Conservation (phyloP, 129 eudicot genomes). For the Ambrosia trifida region DNA sequence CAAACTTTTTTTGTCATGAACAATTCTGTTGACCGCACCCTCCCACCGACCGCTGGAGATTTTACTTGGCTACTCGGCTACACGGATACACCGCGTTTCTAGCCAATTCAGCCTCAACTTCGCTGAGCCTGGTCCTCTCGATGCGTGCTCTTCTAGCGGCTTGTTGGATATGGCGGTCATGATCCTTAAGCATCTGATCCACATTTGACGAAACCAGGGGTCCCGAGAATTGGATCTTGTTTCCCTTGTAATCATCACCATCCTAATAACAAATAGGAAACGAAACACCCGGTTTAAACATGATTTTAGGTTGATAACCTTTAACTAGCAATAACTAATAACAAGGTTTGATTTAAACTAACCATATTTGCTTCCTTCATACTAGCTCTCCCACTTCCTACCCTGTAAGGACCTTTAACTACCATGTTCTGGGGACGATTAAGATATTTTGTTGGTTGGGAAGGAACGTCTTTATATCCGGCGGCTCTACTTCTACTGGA, state of each 20-base stretch:
- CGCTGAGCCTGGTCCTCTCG: conserved; percentile 50
- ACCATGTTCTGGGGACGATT: conserved; percentile 28
- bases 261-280: conserved; percentile 33
- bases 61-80: conserved; percentile 37
- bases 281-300: neutral
- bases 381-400: conserved; percentile 50
- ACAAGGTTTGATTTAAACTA: conserved; percentile 30
- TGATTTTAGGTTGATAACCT: neutral
- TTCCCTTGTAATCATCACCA: conserved; percentile 48
- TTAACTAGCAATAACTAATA: conserved; percentile 1
- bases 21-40: neutral
- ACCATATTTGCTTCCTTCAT: conserved; percentile 50
- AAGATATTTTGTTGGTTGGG: conserved; percentile 31
- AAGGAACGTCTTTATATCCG: conserved; percentile 26
- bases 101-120: conserved; percentile 20
- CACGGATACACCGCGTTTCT: conserved; percentile 38
- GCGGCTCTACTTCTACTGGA: conserved; percentile 30
- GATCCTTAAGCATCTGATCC: conserved; percentile 90
- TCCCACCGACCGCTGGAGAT: neutral
- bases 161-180: conserved; percentile 79
- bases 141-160: conserved; percentile 73
- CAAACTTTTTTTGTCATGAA: conserved; percentile 6
- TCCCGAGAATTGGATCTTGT: conserved; percentile 73
- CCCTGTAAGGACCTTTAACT: conserved; percentile 43
- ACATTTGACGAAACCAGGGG: conserved; percentile 72